Base-by-base conservation (phyloP, 1,139 yeast genomes). In the Geotrichum candidum region DNA sequence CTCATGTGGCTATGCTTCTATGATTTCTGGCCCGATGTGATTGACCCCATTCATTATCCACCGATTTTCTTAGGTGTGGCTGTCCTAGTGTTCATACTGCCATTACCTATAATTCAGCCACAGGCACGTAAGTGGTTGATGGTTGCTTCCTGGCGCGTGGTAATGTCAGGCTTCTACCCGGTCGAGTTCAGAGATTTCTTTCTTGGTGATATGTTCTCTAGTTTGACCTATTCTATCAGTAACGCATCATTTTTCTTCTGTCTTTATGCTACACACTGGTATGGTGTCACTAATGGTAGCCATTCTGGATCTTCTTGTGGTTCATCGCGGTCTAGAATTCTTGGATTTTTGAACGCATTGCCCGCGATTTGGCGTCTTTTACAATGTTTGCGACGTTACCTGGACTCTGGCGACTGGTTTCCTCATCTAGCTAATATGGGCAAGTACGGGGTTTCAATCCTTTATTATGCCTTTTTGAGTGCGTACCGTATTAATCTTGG, bases 161-260 rank as follows among this genome's bases (percentile, higher is more conserved):
- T 88, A 0, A 77, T 88, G 3, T 88, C 96, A 1, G 98, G 99
- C 0, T 78, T 90, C 51, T 94, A 88, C 69, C 97, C 98, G 0
- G 97, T 94, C 61, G 98, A 94, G 74, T 94, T 94, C 72, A 80
- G 95, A 64, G 99, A 94, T 75, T 92, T 94, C 78, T 91, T 90
- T 72, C 69, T 92, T 61, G 99, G 98, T 25, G 99, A 94, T 74
- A 85, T 94, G 45, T 78, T 91, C 59, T 89, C 96, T 74, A 88
- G 96, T 48, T 78, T 94, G 71, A 88, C 96, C 0, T 94, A 94
- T 74, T 83, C 97, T 1, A 79, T 90, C 78, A 89, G 97, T 2
- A 94, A 92, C 69, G 76, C 90, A 33, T 87, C 96, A 1, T 84
- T 91, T 73, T 90, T 90, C 76, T 86, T 90, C 65, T 94, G 99